phyloP scores from a whole-genome alignment of 1,139 yeast species.

The Kluyveromyces sp. region DNA sequence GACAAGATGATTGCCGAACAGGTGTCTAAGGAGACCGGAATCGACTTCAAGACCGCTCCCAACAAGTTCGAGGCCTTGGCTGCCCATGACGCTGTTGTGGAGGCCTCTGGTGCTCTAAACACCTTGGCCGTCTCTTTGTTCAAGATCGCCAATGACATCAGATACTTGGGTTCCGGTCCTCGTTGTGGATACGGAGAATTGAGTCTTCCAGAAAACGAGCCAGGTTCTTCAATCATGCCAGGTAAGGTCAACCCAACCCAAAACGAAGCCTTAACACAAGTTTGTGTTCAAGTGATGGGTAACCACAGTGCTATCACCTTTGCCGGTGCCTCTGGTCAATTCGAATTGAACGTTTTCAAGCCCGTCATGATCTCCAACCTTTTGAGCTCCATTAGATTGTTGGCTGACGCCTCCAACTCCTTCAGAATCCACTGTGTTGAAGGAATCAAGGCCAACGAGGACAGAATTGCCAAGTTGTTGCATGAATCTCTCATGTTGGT shows the following conservation, averaged over 20 bases:
- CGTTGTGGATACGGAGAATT: slow-evolving; percentile 98
- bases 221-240: slow-evolving; percentile 98
- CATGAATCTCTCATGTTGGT: slow-evolving; percentile 96
- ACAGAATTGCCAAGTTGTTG: slow-evolving; percentile 77
- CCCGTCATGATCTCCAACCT: slow-evolving; percentile 91
- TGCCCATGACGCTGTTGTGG: slow-evolving; percentile 97
- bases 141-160: slow-evolving; percentile 95
- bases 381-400: slow-evolving; percentile 75
- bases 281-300: slow-evolving; percentile 95
- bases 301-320: slow-evolving; percentile 91
- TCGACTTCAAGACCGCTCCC: slow-evolving; percentile 88
- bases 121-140: slow-evolving; percentile 87
- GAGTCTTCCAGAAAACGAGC: slow-evolving; percentile 93
- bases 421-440: slow-evolving; percentile 93
- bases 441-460: slow-evolving; percentile 84
- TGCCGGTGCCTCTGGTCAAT: slow-evolving; percentile 98
- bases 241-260: slow-evolving; percentile 99
- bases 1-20: slow-evolving; percentile 55
- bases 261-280: slow-evolving; percentile 98
- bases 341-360: slow-evolving; percentile 95
- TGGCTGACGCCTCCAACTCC: slow-evolving; percentile 84
- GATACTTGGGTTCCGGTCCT: slow-evolving; percentile 98
- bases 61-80: slow-evolving; percentile 98
- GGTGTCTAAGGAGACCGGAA: slow-evolving; percentile 77
- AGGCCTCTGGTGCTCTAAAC: slow-evolving; percentile 94